A percentile compares a stretch with the other conserved stretches of the same genome.
Conservation (phyloP, 169 alveolate species). For the Theileria equi region DNA sequence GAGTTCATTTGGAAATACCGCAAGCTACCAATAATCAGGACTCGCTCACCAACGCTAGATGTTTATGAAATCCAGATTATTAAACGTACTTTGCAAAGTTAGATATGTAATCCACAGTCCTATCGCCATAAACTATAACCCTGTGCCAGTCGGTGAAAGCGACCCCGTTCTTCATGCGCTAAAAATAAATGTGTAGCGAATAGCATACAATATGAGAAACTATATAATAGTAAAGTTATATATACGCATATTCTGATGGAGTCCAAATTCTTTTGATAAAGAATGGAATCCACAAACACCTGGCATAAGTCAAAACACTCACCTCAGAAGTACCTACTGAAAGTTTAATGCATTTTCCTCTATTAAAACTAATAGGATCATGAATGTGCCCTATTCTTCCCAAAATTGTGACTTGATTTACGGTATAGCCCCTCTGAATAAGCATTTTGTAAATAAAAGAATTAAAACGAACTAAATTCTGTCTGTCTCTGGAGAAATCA, state of each 20-base stretch:
- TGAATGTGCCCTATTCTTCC: conserved; percentile 54
- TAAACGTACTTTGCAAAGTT: conserved; percentile 41
- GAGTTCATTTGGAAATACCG: conserved; percentile 35
- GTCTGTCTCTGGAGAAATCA: too few species aligned
- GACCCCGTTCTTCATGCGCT: conserved; percentile 43
- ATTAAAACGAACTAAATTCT: too few species aligned
- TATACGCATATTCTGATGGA: too few species aligned
- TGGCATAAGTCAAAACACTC: too few species aligned
- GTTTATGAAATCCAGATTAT: background rate
- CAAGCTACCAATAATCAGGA: conserved; percentile 40
- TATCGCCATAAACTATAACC: conserved; percentile 52
- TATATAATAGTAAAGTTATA: too few species aligned
- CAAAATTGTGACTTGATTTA: conserved; percentile 47
- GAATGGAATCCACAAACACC: too few species aligned
- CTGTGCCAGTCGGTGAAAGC: conserved; percentile 59
- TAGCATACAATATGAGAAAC: background rate
- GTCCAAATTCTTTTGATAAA: too few species aligned
- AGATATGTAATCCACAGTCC: conserved; percentile 52
- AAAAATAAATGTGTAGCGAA: background rate
- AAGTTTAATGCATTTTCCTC: conserved; percentile 19
- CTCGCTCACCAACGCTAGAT: conserved; percentile 59
- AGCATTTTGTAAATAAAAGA: too few species aligned
- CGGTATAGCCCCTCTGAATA: conserved; percentile 20
- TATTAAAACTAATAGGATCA: conserved; percentile 28
- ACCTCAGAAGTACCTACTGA: conserved; percentile 53